These are phyloP conservation scores for Penicillium mononematosum DNA, from an alignment of 495 filamentous ascomycete species.

Conservation along the genomic window DNA sequence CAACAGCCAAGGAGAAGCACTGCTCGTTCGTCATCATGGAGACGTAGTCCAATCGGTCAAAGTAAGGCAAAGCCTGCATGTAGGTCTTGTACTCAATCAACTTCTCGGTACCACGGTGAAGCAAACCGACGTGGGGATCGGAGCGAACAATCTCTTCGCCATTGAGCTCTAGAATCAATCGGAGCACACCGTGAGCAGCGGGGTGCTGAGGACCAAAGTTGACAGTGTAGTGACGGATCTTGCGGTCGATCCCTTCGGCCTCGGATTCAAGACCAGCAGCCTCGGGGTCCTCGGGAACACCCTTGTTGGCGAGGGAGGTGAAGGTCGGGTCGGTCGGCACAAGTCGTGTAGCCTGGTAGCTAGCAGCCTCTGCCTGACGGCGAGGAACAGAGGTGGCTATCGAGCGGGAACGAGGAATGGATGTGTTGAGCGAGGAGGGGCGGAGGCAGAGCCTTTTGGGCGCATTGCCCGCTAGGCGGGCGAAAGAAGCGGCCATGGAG, in stretches of 20 bases:
- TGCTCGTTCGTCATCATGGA: constrained; percentile 99
- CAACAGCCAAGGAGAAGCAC: constrained; percentile 89
- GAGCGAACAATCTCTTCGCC: constrained; percentile 96
- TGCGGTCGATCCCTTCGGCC: constrained; percentile 64
- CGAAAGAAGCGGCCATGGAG: constrained; percentile 65
- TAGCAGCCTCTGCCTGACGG: constrained; percentile 54
- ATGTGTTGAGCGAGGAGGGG: constrained; percentile 45
- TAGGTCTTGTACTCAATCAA: constrained; percentile 99
- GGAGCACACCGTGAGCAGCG: constrained; percentile 96
- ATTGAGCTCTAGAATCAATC: constrained; percentile 95
- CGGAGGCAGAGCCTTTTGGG: constrained; percentile 63
- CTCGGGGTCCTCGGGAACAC: constrained; percentile 41
- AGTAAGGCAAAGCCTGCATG: constrained; percentile 96
- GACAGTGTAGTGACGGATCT: constrained; percentile 98
- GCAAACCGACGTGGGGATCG: constrained; percentile 94
- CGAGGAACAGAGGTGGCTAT: constrained; percentile 69
- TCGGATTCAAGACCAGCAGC: constrained; percentile 48
- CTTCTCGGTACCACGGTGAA: constrained; percentile 98
- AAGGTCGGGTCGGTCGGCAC: constrained; percentile 60
- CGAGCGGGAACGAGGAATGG: constrained; percentile 52
- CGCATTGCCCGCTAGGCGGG: constrained; percentile 61
- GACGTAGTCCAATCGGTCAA: constrained; percentile 97
- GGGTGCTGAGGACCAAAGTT: constrained; percentile 99
- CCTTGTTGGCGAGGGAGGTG: constrained; percentile 49
- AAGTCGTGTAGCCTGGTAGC: constrained; percentile 59